Evolutionary conservation across 192 early-diverging fungal species (phyloP).

Genomic region (Umbelopsis isabellina): DNA sequence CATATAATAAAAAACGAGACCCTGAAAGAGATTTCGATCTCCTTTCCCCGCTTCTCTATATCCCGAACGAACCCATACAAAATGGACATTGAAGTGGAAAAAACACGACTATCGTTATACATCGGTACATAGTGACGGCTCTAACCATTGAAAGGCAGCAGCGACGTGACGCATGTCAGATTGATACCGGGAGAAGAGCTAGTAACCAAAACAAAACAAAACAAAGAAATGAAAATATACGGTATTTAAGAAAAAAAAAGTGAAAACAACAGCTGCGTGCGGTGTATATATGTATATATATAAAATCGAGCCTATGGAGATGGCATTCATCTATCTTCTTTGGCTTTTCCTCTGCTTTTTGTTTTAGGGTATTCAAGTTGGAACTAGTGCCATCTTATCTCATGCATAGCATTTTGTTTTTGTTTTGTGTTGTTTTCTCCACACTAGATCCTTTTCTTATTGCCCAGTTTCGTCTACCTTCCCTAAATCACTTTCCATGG

Average conservation of each 20-base stretch:
- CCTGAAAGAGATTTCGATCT: background rate
- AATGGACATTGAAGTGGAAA: background rate
- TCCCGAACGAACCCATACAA: background rate
- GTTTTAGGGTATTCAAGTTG: background rate
- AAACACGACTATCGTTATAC: background rate
- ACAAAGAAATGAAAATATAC: no score
- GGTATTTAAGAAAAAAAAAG: no score
- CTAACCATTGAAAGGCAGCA: no score
- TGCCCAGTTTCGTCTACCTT: slow-evolving; percentile 3
- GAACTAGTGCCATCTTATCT: background rate
- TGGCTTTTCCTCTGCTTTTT: background rate
- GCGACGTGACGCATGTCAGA: no score
- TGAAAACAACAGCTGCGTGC: no score
- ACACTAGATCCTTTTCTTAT: background rate
- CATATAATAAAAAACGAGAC: background rate
- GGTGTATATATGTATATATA: no score
- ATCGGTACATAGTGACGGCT: no score
- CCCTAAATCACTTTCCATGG: background rate
- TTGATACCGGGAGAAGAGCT: no score
- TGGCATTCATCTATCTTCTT: no score
- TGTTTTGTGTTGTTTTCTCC: background rate
- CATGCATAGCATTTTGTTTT: background rate
- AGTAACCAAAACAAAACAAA: no score
- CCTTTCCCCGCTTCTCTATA: background rate
- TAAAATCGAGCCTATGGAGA: no score